Evolutionary conservation across 768 basidiomycete species (phyloP).

Genomic region (Leccinum olivaceopallidum): DNA sequence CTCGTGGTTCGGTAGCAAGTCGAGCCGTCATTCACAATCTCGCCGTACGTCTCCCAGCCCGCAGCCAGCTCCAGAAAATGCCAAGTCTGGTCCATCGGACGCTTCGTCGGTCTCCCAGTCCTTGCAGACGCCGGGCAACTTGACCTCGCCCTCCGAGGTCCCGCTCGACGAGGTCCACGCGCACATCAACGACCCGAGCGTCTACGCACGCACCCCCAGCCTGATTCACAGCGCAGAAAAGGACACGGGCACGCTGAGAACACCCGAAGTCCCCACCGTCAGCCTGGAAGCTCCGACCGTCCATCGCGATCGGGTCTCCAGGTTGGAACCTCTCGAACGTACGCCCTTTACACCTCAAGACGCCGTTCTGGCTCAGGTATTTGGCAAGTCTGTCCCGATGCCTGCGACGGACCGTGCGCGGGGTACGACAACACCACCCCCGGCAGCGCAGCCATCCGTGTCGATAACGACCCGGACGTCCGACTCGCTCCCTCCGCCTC

Average conservation of each 20-base stretch:
- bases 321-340: not conserved
- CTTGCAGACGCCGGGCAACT: slow-evolving; percentile 9
- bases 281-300: slow-evolving; percentile 7
- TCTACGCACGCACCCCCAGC: slow-evolving; percentile 21
- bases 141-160: slow-evolving; percentile 22
- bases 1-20: slow-evolving; percentile 34
- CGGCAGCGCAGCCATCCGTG: slow-evolving; percentile 12
- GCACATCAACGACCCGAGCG: slow-evolving; percentile 27
- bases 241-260: slow-evolving; percentile 12
- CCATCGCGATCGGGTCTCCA: not conserved
- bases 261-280: slow-evolving; percentile 9
- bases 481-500: slow-evolving; percentile 15
- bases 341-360: slow-evolving; percentile 60
- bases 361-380: slow-evolving; percentile 50
- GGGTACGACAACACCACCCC: not conserved
- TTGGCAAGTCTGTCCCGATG: slow-evolving; percentile 12
- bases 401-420: slow-evolving; percentile 3
- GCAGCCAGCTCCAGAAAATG: not conserved
- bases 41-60: slow-evolving; percentile 8
- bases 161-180: slow-evolving; percentile 25
- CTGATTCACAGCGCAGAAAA: slow-evolving; percentile 19
- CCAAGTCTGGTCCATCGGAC: slow-evolving; percentile 10
- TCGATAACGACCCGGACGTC: slow-evolving; percentile 12
- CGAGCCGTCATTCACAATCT: slow-evolving; percentile 23
- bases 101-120: slow-evolving; percentile 21